Evolutionary conservation across 139 green algal species (phyloP).

Genomic region (Yamagishiella unicocca): DNA sequence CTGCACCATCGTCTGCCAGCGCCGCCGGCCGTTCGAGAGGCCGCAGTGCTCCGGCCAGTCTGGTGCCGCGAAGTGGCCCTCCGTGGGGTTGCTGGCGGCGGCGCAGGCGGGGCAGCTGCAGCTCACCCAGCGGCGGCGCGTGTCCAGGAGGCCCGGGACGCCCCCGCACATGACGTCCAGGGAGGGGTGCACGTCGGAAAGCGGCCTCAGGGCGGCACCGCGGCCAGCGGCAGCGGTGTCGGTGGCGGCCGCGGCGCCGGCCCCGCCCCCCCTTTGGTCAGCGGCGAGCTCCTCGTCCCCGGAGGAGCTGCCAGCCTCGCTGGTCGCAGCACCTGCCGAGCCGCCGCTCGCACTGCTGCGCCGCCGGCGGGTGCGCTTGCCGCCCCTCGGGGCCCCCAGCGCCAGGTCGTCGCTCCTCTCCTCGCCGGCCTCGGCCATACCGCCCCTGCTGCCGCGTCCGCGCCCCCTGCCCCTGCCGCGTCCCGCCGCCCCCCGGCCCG

Average conservation of each 20-base stretch:
- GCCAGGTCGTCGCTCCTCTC: background rate
- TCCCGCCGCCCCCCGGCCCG: background rate
- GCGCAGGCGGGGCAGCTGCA: conserved; percentile 13
- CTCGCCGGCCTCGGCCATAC: background rate
- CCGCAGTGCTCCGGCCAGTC: conserved; percentile 16
- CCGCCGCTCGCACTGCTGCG: too few species aligned
- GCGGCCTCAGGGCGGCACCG: background rate
- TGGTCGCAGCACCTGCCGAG: too few species aligned
- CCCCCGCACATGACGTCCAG: background rate
- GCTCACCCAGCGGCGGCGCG: background rate
- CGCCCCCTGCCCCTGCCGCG: background rate
- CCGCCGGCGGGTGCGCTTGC: too few species aligned
- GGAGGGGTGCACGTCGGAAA: background rate
- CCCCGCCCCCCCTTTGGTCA: background rate
- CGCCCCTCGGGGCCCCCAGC: too few species aligned
- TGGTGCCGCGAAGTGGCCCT: background rate
- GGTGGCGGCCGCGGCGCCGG: background rate
- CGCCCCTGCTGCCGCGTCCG: background rate
- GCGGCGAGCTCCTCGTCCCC: background rate
- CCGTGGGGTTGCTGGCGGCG: background rate
- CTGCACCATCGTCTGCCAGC: conserved; percentile 15
- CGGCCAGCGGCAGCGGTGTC: too few species aligned
- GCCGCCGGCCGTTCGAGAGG: background rate
- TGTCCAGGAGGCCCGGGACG: background rate
- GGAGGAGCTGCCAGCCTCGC: too few species aligned